A percentile compares a stretch with the other conserved stretches of the same genome.
These are phyloP conservation scores for Sclerotinia spermophila DNA, from an alignment of 2,329 filamentous ascomycete genomes.

Conservation along the genomic window DNA sequence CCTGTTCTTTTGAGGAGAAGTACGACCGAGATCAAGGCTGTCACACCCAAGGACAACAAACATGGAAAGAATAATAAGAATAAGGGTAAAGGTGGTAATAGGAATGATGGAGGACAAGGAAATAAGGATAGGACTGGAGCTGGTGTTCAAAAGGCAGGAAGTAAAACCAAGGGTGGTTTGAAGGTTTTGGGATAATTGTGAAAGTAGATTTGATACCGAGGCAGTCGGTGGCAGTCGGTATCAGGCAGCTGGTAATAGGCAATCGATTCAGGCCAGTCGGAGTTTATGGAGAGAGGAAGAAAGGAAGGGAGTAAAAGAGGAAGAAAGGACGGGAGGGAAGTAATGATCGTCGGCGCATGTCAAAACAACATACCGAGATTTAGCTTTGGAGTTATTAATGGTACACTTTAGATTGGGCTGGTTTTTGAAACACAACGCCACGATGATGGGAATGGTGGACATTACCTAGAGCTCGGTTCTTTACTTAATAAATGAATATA, in stretches of 20 bases:
- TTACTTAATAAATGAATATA: neutral
- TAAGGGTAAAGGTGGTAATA: slow-evolving; percentile 39
- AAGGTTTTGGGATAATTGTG: slow-evolving; percentile 53
- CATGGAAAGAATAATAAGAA: slow-evolving; percentile 40
- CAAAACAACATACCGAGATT: neutral
- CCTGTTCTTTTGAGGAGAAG: slow-evolving; percentile 83
- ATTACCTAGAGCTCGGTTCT: neutral
- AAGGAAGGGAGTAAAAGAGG: too few relatives aligned
- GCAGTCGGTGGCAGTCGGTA: neutral
- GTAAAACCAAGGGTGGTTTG: slow-evolving; percentile 65
- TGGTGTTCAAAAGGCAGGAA: slow-evolving; percentile 58
- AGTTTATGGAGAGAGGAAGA: neutral
- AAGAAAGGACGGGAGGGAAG: neutral
- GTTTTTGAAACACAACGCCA: neutral
- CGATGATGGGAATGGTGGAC: neutral
- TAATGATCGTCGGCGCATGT: neutral
- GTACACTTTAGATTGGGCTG: neutral
- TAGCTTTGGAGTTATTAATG: neutral
- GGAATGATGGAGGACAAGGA: slow-evolving; percentile 38
- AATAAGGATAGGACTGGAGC: slow-evolving; percentile 42
- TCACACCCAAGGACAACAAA: slow-evolving; percentile 63
- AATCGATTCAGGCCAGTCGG: neutral
- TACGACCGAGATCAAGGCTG: slow-evolving; percentile 84
- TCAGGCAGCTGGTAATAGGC: too few relatives aligned
- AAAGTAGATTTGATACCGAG: neutral